Evolutionary conservation across 345 rosid species (phyloP).

Genomic region (Hibiscus syriacus): DNA sequence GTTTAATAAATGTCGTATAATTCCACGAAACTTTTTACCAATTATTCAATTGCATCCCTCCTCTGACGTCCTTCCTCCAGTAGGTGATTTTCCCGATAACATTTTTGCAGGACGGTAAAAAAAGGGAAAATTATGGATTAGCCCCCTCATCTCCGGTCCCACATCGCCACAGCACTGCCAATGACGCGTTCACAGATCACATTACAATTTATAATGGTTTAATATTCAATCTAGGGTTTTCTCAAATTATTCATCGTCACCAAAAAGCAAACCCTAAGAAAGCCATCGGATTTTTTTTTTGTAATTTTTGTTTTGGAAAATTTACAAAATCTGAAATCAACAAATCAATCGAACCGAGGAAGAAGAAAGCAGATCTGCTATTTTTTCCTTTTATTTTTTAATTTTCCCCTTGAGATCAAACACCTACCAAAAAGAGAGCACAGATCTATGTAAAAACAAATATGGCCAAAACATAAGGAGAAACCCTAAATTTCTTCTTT

Average conservation of each 20-base stretch:
- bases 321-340: background rate
- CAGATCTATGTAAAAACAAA: constrained; percentile 15
- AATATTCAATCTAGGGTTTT: constrained; percentile 50
- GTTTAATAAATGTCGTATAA: background rate
- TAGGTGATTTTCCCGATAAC: background rate
- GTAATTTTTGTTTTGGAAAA: background rate
- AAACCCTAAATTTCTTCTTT: constrained; percentile 4
- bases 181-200: background rate
- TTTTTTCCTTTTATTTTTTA: background rate
- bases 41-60: background rate
- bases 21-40: background rate
- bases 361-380: constrained; percentile 1
- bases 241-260: constrained; percentile 11
- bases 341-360: background rate
- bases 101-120: background rate
- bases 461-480: background rate
- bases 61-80: too few relatives aligned
- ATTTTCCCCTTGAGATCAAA: background rate
- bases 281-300: background rate
- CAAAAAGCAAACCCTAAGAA: constrained; percentile 7
- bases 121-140: background rate
- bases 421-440: background rate
- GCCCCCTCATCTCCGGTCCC: background rate
- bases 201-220: background rate
- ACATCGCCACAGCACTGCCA: background rate